These are phyloP conservation scores for Venturia nashicola DNA, from an alignment of 2,329 filamentous ascomycete genomes.

Conservation along the genomic window DNA sequence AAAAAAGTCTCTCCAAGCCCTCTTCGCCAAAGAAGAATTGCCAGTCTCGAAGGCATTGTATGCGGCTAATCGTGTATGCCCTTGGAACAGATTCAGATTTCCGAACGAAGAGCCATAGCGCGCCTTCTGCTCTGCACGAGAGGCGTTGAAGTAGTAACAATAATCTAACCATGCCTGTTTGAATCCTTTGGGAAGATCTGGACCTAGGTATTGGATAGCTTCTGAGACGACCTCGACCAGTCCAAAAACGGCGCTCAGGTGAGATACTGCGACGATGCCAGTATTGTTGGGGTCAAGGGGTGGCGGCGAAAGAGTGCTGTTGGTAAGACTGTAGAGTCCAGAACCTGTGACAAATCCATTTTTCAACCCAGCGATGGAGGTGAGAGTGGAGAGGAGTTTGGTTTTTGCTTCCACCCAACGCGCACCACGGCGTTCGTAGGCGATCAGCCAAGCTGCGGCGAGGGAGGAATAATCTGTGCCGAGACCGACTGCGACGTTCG, in stretches of 20 bases:
- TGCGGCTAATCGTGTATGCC: slow-evolving; percentile 46
- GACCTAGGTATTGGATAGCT: slow-evolving; percentile 36
- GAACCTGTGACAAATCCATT: slow-evolving; percentile 48
- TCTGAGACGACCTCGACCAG: slow-evolving; percentile 46
- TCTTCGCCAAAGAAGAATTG: slow-evolving; percentile 36
- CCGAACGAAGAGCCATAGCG: slow-evolving; percentile 40
- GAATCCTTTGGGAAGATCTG: slow-evolving; percentile 36
- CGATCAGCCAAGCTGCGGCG: slow-evolving; percentile 45
- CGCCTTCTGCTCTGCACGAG: slow-evolving; percentile 35
- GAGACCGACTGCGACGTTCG: slow-evolving; percentile 37
- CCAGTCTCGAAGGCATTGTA: slow-evolving; percentile 34
- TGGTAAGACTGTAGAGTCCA: slow-evolving; percentile 38
- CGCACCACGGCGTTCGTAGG: slow-evolving; percentile 45
- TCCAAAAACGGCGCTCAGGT: slow-evolving; percentile 34
- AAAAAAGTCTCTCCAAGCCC: slow-evolving; percentile 45
- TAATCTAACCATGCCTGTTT: slow-evolving; percentile 47
- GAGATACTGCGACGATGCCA: not conserved
- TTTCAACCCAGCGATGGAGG: slow-evolving; percentile 41
- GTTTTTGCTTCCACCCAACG: slow-evolving; percentile 39
- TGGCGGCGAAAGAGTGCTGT: slow-evolving; percentile 39
- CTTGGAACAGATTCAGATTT: slow-evolving; percentile 27
- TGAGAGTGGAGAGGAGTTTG: slow-evolving; percentile 38
- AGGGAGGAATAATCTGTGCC: slow-evolving; percentile 49
- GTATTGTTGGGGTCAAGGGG: slow-evolving; percentile 16
- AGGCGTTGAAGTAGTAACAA: slow-evolving; percentile 44